phyloP scores from a whole-genome alignment of 345 rosid genomes.

The Clausena lansium region DNA sequence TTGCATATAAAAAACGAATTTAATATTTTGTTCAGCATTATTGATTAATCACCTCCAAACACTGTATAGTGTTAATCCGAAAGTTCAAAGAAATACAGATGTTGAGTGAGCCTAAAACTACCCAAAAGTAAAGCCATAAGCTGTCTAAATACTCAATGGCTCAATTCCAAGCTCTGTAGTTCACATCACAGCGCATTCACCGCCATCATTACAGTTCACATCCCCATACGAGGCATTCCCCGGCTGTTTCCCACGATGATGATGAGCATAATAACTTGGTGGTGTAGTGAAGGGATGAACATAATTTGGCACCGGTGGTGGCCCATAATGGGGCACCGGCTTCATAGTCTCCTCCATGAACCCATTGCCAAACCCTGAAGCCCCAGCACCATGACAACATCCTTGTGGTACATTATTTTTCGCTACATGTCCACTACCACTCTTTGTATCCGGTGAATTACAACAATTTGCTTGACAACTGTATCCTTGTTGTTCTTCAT shows the following conservation, averaged over 20 bases:
- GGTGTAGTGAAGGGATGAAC: background rate
- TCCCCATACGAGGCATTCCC: background rate
- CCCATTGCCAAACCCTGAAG: background rate
- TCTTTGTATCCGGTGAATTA: background rate
- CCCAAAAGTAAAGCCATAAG: background rate
- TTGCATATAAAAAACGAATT: too few relatives aligned
- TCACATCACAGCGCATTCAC: background rate
- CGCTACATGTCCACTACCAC: background rate
- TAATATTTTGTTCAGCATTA: too few relatives aligned
- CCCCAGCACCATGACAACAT: background rate
- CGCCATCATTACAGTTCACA: background rate
- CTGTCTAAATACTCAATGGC: background rate
- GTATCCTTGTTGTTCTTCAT: background rate
- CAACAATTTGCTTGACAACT: background rate
- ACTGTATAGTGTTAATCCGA: background rate
- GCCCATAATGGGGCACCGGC: background rate
- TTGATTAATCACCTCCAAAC: background rate
- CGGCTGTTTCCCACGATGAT: background rate
- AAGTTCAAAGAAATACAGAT: too few relatives aligned
- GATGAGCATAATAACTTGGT: background rate
- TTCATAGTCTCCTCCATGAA: background rate
- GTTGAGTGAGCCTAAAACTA: background rate
- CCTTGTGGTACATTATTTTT: background rate
- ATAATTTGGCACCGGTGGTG: background rate
- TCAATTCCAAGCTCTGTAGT: background rate